These are phyloP conservation scores for Diaporthe vexans DNA, from an alignment of 2,329 filamentous ascomycete genomes.

Conservation along the genomic window DNA sequence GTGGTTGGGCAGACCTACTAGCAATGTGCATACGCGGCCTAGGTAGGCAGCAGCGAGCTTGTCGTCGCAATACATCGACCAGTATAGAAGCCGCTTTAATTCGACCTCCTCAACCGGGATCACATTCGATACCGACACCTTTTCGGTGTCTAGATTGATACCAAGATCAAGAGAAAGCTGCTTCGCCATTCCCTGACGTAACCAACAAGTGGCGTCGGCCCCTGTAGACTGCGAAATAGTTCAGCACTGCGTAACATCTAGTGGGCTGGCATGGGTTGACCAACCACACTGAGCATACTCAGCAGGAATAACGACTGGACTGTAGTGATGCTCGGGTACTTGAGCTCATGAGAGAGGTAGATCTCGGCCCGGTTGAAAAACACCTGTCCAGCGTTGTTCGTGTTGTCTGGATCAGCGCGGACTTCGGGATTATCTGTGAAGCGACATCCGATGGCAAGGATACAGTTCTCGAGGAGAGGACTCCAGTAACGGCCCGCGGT, in stretches of 20 bases:
- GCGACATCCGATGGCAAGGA: background rate
- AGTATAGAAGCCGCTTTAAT: background rate
- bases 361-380: background rate
- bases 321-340: background rate
- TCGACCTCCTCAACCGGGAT: background rate
- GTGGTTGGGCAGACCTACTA: background rate
- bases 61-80: conserved; percentile 8
- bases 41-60: background rate
- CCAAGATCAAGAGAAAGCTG: background rate
- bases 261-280: background rate
- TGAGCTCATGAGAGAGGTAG: background rate
- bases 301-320: background rate
- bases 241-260: background rate
- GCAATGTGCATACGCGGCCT: background rate
- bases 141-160: background rate
- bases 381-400: background rate
- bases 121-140: background rate
- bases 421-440: background rate
- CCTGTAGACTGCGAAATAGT: background rate
- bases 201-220: background rate
- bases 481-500: background rate
- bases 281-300: background rate
- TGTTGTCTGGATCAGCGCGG: background rate
- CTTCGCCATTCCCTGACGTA: conserved; percentile 5
- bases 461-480: background rate